Conservation (phyloP, 2,329 filamentous ascomycete genomes). For the Diaporthe batatas region DNA sequence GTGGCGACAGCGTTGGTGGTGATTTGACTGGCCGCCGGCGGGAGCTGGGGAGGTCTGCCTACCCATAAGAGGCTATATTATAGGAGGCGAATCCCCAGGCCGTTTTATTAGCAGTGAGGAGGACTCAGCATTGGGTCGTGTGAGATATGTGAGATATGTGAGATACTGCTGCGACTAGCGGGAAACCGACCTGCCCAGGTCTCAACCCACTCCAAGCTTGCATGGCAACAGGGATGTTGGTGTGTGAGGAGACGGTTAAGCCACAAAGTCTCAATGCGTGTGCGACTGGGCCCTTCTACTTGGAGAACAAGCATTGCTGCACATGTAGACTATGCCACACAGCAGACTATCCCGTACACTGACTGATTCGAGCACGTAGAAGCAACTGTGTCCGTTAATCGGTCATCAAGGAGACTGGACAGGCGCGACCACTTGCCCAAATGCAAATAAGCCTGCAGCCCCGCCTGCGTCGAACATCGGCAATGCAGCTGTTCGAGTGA, state of each 20-base stretch:
- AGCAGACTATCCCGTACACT: not conserved
- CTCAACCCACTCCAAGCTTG: too few relatives aligned
- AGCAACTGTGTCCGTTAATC: constrained; percentile 17
- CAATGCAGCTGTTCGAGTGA: constrained; percentile 2
- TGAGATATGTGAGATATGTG: too few relatives aligned
- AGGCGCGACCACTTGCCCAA: not conserved
- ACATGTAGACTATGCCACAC: not conserved
- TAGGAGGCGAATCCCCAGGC: too few relatives aligned
- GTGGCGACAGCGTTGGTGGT: not conserved
- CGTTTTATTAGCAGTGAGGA: too few relatives aligned
- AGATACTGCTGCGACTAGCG: too few relatives aligned
- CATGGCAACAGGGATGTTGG: constrained; percentile 9
- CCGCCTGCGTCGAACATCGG: not conserved
- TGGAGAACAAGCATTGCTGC: constrained; percentile 13
- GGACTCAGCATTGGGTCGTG: too few relatives aligned
- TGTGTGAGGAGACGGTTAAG: not conserved
- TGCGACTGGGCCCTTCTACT: not conserved
- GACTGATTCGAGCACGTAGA: not conserved
- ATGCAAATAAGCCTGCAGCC: not conserved
- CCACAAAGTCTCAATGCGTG: not conserved
- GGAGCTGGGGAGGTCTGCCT: too few relatives aligned
- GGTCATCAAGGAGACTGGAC: not conserved
- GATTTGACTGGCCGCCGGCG: not conserved
- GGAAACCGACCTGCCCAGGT: not conserved
- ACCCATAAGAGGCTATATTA: too few relatives aligned